A percentile compares a stretch with the other conserved stretches of the same genome.
These are phyloP conservation scores for Tricholoma flavovirens DNA, from an alignment of 768 basidiomycete species.

Conservation along the genomic window DNA sequence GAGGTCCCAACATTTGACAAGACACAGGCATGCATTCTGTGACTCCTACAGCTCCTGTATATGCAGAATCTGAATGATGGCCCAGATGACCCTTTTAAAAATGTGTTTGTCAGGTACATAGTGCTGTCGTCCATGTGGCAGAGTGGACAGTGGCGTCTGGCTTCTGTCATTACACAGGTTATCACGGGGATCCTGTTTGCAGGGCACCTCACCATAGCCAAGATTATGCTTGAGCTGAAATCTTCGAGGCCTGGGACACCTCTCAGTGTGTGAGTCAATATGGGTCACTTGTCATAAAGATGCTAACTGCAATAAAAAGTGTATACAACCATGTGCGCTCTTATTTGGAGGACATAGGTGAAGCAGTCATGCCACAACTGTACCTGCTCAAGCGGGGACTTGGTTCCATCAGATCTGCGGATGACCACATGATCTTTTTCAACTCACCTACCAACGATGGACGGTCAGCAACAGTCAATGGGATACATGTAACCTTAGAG, in stretches of 20 bases:
- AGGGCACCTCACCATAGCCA: conserved; percentile 6
- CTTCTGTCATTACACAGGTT: conserved; percentile 9
- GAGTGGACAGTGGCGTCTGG: conserved; percentile 1
- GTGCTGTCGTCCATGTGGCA: conserved; percentile 3
- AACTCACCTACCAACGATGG: neutral
- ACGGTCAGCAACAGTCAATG: neutral
- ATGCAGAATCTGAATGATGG: neutral
- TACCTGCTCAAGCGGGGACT: conserved; percentile 12
- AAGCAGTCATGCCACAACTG: conserved; percentile 7
- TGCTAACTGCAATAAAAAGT: neutral
- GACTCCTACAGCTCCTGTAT: neutral
- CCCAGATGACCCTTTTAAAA: neutral
- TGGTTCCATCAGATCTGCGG: conserved; percentile 6
- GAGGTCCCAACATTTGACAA: too few relatives aligned
- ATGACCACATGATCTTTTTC: conserved; percentile 3
- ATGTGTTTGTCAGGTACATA: neutral
- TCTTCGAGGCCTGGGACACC: neutral
- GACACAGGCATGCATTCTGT: neutral
- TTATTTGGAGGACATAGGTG: neutral
- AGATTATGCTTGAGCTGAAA: neutral
- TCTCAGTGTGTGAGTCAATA: neutral
- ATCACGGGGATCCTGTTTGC: conserved; percentile 7
- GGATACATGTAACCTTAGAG: neutral
- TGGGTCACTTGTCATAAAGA: neutral
- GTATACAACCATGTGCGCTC: neutral